phyloP scores from a whole-genome alignment of 2,329 filamentous ascomycete species.

The Penicillium polonicum region DNA sequence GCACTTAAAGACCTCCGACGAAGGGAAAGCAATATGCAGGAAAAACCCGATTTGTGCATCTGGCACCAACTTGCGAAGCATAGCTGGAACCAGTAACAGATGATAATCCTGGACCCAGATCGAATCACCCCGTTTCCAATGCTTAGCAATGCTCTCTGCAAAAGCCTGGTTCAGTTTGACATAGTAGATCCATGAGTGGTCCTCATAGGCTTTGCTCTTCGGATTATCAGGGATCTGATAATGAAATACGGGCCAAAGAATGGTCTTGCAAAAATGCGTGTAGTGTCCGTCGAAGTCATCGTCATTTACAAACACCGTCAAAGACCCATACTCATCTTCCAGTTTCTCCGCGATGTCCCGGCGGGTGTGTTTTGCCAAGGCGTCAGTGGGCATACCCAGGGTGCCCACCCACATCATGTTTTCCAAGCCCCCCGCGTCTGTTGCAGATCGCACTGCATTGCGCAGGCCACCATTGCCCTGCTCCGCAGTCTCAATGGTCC shows the following conservation, averaged over 20 bases:
- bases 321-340: slow-evolving; percentile 75
- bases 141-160: slow-evolving; percentile 82
- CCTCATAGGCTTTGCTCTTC: slow-evolving; percentile 96
- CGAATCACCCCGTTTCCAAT: slow-evolving; percentile 89
- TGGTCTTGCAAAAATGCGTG: slow-evolving; percentile 94
- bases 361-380: slow-evolving; percentile 71
- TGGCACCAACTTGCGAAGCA: slow-evolving; percentile 81
- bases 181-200: slow-evolving; percentile 95
- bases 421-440: slow-evolving; percentile 64
- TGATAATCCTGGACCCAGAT: slow-evolving; percentile 98
- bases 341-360: slow-evolving; percentile 80
- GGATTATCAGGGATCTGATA: slow-evolving; percentile 98
- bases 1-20: slow-evolving; percentile 93
- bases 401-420: slow-evolving; percentile 91
- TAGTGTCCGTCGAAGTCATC: slow-evolving; percentile 95
- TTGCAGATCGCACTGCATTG: slow-evolving; percentile 79
- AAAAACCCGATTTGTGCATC: slow-evolving; percentile 97
- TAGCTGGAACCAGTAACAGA: slow-evolving; percentile 78
- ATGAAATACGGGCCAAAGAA: slow-evolving; percentile 96
- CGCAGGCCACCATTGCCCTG: slow-evolving; percentile 90
- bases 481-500: slow-evolving; percentile 79
- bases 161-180: slow-evolving; percentile 90
- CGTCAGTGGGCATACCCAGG: slow-evolving; percentile 90
- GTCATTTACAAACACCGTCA: slow-evolving; percentile 83
- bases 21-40: slow-evolving; percentile 90